Percentiles rank a stretch among this genome's conserved stretches.
phyloP scores from a whole-genome alignment of 2,329 filamentous ascomycete genomes.

The Cytospora leucostoma region DNA sequence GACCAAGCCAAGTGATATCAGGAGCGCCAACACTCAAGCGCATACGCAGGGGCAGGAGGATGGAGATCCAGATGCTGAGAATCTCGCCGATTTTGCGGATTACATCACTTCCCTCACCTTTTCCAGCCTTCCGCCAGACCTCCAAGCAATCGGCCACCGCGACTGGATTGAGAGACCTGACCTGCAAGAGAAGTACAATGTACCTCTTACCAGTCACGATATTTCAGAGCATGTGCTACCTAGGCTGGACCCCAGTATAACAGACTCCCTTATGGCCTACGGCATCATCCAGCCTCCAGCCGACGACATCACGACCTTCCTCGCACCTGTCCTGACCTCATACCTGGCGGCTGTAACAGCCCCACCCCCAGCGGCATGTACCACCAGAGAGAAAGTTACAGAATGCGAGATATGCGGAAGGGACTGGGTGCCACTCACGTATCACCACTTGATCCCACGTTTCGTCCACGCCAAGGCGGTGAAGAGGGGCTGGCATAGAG shows the following conservation, averaged over 20 bases:
- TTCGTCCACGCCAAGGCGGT: constrained; percentile 74
- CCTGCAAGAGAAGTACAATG: constrained; percentile 57
- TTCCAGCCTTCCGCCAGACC: constrained; percentile 58
- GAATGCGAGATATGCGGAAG: constrained; percentile 77
- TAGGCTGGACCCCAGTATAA: constrained; percentile 58
- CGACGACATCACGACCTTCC: constrained; percentile 54
- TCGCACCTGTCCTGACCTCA: constrained; percentile 62
- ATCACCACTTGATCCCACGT: constrained; percentile 84
- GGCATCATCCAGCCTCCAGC: constrained; percentile 51
- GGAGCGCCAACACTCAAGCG: background rate
- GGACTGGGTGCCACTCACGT: constrained; percentile 74
- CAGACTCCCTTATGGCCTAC: constrained; percentile 71
- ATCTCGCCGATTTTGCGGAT: constrained; percentile 78
- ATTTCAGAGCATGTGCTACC: constrained; percentile 52
- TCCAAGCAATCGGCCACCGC: constrained; percentile 64
- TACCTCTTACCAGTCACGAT: constrained; percentile 55
- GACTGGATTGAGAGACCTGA: constrained; percentile 49
- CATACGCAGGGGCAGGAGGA: background rate
- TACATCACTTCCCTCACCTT: constrained; percentile 75
- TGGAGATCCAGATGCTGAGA: constrained; percentile 52
- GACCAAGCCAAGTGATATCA: constrained; percentile 29
- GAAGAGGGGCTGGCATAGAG: constrained; percentile 77
- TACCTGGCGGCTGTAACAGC: constrained; percentile 62
- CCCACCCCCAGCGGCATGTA: constrained; percentile 63
- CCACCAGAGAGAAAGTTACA: constrained; percentile 52